Evolutionary conservation across 2,329 filamentous ascomycete genomes (phyloP).

Genomic region (Aureobasidium sp.): DNA sequence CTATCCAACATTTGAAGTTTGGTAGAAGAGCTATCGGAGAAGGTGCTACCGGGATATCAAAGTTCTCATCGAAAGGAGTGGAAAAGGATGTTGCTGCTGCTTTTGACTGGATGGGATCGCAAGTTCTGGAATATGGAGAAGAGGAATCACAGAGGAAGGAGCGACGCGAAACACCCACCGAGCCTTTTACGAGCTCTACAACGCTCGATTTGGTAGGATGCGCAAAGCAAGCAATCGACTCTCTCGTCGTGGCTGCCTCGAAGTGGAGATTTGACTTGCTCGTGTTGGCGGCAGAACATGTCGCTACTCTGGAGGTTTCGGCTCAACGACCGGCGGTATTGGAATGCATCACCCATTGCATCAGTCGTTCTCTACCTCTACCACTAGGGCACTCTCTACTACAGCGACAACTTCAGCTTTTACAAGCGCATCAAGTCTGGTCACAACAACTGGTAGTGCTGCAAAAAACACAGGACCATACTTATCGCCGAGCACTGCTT

Average conservation of each 20-base stretch:
- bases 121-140: not conserved
- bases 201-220: not conserved
- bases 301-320: not conserved
- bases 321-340: not conserved
- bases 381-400: not conserved
- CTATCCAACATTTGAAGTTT: not conserved
- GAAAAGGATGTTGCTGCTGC: not conserved
- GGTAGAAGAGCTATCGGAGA: not conserved
- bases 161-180: not conserved
- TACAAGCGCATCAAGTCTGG: not conserved
- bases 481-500: not conserved
- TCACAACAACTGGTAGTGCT: not conserved
- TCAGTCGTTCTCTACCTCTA: not conserved
- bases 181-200: not conserved
- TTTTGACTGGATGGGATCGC: constrained; percentile 1
- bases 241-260: not conserved
- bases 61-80: not conserved
- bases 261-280: constrained; percentile 4
- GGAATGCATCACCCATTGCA: not conserved
- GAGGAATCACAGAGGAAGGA: not conserved
- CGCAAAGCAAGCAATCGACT: not conserved
- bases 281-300: not conserved
- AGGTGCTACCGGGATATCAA: not conserved
- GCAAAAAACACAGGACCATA: not conserved
- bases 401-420: not conserved